These are phyloP conservation scores for Westerdykella sp. DNA, from an alignment of 2,329 filamentous ascomycete genomes.

Conservation along the genomic window DNA sequence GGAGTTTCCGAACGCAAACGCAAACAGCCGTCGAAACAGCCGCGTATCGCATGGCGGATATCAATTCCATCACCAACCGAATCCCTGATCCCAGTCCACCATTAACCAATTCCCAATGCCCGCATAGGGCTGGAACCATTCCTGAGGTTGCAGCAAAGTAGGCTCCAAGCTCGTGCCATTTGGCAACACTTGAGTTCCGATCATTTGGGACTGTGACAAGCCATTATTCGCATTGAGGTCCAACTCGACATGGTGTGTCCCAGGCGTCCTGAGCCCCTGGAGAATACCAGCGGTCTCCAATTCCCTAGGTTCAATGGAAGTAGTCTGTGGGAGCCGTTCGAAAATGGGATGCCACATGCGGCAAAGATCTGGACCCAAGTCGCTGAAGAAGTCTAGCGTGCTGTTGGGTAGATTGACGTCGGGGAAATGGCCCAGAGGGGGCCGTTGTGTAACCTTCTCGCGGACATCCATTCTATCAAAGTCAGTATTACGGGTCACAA, in stretches of 20 bases:
- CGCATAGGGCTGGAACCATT: slow-evolving; percentile 24
- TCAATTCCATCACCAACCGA: slow-evolving; percentile 15
- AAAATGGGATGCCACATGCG: slow-evolving; percentile 26
- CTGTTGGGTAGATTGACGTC: slow-evolving; percentile 21
- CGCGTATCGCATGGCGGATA: not conserved
- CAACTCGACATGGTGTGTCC: slow-evolving; percentile 15
- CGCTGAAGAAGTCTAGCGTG: slow-evolving; percentile 24
- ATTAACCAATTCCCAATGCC: slow-evolving; percentile 29
- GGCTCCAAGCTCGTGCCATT: slow-evolving; percentile 16
- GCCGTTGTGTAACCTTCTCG: slow-evolving; percentile 24
- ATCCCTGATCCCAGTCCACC: slow-evolving; percentile 29
- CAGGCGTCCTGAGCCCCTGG: slow-evolving; percentile 23
- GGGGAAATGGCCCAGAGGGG: slow-evolving; percentile 22
- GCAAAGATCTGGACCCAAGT: slow-evolving; percentile 29
- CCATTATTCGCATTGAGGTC: slow-evolving; percentile 10
- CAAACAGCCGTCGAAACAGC: not conserved
- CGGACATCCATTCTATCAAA: slow-evolving; percentile 21
- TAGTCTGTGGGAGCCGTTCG: slow-evolving; percentile 14
- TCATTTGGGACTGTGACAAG: slow-evolving; percentile 12
- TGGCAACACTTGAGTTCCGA: slow-evolving; percentile 10
- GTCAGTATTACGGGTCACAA: not conserved
- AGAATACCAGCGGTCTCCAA: slow-evolving; percentile 30
- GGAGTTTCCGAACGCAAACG: too few relatives aligned
- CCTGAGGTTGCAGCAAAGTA: slow-evolving; percentile 26
- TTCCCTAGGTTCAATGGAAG: slow-evolving; percentile 17